phyloP scores from a whole-genome alignment of 148 eudicot genomes.

The Selenicereus undatus region DNA sequence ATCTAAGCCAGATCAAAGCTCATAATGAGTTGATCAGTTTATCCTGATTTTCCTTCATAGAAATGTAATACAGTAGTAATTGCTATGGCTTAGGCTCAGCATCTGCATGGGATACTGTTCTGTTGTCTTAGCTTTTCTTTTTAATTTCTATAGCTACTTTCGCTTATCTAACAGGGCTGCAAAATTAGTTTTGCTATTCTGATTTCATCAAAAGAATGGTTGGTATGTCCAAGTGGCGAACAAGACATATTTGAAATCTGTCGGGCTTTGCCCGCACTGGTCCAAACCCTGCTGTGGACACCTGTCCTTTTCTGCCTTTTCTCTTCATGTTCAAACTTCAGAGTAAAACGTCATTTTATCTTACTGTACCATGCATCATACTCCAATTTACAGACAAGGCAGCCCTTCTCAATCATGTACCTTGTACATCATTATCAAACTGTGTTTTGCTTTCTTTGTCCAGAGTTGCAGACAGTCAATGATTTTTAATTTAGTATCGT shows the following conservation, averaged over 20 bases:
- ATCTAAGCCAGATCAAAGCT: not conserved
- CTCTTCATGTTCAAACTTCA: no score
- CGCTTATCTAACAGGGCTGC: not conserved
- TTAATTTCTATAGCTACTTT: no score
- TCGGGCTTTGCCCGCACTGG: constrained; percentile 98
- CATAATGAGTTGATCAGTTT: not conserved
- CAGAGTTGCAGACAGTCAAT: no score
- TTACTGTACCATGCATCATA: no score
- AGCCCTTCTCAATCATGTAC: no score
- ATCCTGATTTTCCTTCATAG: not conserved
- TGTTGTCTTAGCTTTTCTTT: not conserved
- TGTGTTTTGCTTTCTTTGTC: no score
- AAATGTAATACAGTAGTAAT: no score
- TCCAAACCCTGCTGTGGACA: constrained; percentile 99
- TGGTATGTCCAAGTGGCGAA: constrained; percentile 86
- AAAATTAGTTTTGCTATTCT: not conserved
- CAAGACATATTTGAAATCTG: constrained; percentile 90
- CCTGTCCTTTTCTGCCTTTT: not conserved
- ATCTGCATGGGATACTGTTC: not conserved
- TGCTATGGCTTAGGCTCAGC: not conserved
- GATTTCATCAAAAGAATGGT: constrained; percentile 15
- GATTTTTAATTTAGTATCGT: no score
- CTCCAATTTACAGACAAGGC: no score
- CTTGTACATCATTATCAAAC: no score
- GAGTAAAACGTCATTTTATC: no score